These are phyloP conservation scores for Dactylellina haptotyla DNA, from an alignment of 2,329 filamentous ascomycete genomes.

Conservation along the genomic window DNA sequence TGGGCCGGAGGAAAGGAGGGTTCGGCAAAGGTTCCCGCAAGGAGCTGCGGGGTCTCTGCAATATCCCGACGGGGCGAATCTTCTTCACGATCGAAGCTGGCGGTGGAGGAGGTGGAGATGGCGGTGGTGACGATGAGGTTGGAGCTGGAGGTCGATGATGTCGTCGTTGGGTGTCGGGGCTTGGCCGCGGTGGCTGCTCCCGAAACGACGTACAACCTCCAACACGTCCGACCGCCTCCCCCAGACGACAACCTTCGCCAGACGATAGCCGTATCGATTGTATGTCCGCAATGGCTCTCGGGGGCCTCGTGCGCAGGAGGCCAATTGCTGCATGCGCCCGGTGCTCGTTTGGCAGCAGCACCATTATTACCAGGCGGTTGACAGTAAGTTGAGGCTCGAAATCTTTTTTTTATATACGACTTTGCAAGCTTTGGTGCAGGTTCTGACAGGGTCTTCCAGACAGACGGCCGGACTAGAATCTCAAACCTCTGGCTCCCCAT, in stretches of 20 bases:
- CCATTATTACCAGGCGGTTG: conserved; percentile 29
- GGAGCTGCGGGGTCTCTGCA: conserved; percentile 1
- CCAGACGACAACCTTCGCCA: not conserved
- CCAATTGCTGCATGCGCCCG: conserved; percentile 17
- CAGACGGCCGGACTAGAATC: conserved; percentile 70
- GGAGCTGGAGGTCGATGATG: conserved; percentile 29
- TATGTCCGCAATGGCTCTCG: conserved; percentile 33
- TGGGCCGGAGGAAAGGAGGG: not conserved
- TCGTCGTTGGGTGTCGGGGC: conserved; percentile 25
- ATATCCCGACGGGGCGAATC: not conserved
- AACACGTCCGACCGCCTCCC: conserved; percentile 18
- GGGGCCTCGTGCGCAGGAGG: conserved; percentile 34
- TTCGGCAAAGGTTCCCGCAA: too few species aligned
- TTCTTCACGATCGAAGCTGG: conserved; percentile 12
- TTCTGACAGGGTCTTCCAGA: conserved; percentile 60
- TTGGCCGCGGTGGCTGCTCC: conserved; percentile 22
- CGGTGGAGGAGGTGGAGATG: not conserved
- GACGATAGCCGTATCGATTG: too few species aligned
- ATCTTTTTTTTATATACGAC: not conserved
- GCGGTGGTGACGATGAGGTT: not conserved
- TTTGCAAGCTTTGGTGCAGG: not conserved
- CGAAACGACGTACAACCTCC: not conserved
- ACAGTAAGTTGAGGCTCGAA: conserved; percentile 28
- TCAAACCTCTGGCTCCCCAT: conserved; percentile 82
- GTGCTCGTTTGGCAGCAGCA: conserved; percentile 31